Conservation (phyloP, 1,284 basidiomycete species). For the Fomitopsis pinicola region DNA sequence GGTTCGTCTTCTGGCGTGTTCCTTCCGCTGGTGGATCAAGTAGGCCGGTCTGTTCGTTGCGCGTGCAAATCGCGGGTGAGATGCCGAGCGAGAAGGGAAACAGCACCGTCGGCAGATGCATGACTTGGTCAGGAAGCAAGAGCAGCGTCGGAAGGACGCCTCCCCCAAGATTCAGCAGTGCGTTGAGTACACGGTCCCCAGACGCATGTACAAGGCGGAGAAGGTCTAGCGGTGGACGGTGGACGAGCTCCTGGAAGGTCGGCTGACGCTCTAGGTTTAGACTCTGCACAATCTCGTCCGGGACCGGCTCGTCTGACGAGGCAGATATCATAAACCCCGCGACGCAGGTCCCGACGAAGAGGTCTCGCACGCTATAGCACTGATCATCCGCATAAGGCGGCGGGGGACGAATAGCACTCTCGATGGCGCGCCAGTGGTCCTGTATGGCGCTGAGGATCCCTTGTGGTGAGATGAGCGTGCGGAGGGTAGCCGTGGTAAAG, state of each 20-base stretch:
- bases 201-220: conserved; percentile 18
- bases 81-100: conserved; percentile 33
- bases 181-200: conserved; percentile 15
- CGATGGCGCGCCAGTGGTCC: conserved; percentile 20
- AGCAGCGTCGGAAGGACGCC: conserved; percentile 40
- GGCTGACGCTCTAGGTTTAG: conserved; percentile 6
- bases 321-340: conserved; percentile 17
- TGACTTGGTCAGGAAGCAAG: conserved; percentile 40
- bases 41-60: conserved; percentile 4
- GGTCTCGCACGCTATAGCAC: conserved; percentile 21
- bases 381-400: conserved; percentile 9
- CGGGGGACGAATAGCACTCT: conserved; percentile 18
- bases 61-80: conserved; percentile 33
- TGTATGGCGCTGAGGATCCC: conserved; percentile 10
- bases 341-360: conserved; percentile 19
- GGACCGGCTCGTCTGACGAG: conserved; percentile 9
- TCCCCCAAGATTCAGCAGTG: conserved; percentile 16
- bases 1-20: conserved; percentile 26
- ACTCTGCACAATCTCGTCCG: conserved; percentile 8
- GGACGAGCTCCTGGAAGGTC: conserved; percentile 3
- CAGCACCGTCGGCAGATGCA: conserved; percentile 30
- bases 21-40: conserved; percentile 19
- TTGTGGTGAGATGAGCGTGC: conserved; percentile 11
- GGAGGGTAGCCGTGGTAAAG: conserved; percentile 22
- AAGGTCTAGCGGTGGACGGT: conserved; percentile 15